Evolutionary conservation across 1,284 basidiomycete species (phyloP), one percentile per base, ranked within the genome.

Genomic region (Pascua sp.): DNA sequence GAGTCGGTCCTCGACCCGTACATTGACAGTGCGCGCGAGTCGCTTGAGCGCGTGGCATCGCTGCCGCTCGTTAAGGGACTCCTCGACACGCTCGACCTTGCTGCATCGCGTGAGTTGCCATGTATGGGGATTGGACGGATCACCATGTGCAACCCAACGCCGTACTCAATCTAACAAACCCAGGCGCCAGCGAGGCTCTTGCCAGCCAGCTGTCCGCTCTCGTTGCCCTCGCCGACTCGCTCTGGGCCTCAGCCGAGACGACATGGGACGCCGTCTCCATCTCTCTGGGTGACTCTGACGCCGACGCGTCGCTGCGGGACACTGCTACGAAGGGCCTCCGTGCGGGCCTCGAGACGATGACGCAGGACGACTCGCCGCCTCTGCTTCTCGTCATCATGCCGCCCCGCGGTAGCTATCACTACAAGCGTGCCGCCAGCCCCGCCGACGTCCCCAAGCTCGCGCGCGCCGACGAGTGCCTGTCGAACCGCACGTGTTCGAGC

Each of bases 331-430:
- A 62, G 52, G 68, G 67, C 41, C 58, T 77, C 36, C 63, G 71
- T 54, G 76, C 72, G 18, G 70, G 73, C 51, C 64, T 77, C 41
- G 63, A 68, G 58, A 63, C 69, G 18, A 76, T 77, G 76, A 75
- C 73, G 17, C 57, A 61, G 40, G 67, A 67, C 3, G 58, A 63
- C 53, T 68, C 69, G 17, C 73, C 73, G 16, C 75, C 76, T 42
- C 60, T 77, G 5, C 62, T 77, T 36, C 61, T 77, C 12, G 67
- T 77, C 47, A 65, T 77, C 57, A 63, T 70, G 55, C 68, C 41
- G 49, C 49, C 15, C 16, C 42, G 41, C 13, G 24, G 41, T n/a
- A 43, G 47, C 5, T 42, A 36, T 36, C 56, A 57, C 51, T 53
- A 53, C 36, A 16, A 18, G 43, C 56, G 56, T 13, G 55, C 63